phyloP scores from a whole-genome alignment of 768 basidiomycete species.

The Krasilnikovozyma curviuscula region DNA sequence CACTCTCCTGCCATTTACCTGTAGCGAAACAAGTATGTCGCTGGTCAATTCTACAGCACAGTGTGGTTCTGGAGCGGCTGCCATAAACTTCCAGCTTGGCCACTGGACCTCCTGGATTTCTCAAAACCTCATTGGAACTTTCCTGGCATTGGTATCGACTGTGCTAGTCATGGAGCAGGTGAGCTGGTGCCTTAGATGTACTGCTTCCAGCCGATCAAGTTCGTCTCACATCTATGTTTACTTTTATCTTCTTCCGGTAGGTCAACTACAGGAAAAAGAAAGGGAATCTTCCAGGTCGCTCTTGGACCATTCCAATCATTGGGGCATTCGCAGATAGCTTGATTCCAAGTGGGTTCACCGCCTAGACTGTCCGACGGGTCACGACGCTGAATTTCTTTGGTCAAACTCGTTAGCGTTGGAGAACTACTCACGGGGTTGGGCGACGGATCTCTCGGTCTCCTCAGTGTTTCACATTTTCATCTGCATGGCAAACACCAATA shows the following conservation, averaged over 20 bases:
- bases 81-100: too few relatives aligned
- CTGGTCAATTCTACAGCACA: too few relatives aligned
- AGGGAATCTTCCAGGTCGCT: slow-evolving; percentile 59
- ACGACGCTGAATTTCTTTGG: slow-evolving; percentile 63
- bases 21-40: too few relatives aligned
- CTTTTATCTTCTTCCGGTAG: slow-evolving; percentile 14
- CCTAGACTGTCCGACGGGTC: slow-evolving; percentile 67
- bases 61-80: too few relatives aligned
- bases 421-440: slow-evolving; percentile 80
- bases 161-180: slow-evolving; percentile 76
- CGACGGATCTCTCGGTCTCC: slow-evolving; percentile 66
- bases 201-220: too few relatives aligned
- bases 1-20: too few relatives aligned
- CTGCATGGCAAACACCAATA: slow-evolving; percentile 89
- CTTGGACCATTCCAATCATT: slow-evolving; percentile 93
- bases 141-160: slow-evolving; percentile 41
- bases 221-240: too few relatives aligned
- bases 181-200: too few relatives aligned
- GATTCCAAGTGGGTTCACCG: too few relatives aligned
- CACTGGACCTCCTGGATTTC: too few relatives aligned
- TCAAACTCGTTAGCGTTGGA: slow-evolving; percentile 40
- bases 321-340: slow-evolving; percentile 87
- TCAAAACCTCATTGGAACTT: too few relatives aligned
- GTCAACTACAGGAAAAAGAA: slow-evolving; percentile 77
- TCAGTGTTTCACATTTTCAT: slow-evolving; percentile 99